Base-by-base conservation (phyloP, 306 rosid species). In the Vigna trinervia region DNA sequence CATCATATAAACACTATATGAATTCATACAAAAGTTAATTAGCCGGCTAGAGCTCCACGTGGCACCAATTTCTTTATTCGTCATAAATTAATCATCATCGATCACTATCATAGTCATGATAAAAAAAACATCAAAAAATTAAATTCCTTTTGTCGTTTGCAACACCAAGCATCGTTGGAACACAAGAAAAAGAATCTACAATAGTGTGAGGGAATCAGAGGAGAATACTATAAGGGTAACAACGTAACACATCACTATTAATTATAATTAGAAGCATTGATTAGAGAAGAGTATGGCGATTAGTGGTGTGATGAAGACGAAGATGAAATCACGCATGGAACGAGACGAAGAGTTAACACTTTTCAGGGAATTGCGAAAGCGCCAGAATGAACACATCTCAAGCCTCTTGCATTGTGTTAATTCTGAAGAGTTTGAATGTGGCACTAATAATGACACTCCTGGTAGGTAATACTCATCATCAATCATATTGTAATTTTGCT, bases 331-430 rank as follows among this genome's bases (percentile, higher is more conserved):
- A 5, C 46, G 54, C 14, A 52, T 20, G 62, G 75, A 78, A 4
- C 20, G 43, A 56, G 83, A 71, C n/a, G 82, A 81, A 0, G 98
- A 91, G n/a, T 93, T 93, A 19, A 22, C 78, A 1, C 93, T 93
- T 12, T 93, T 93, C 79, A 60, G 73, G 73, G 97, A 93, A 26
- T 51, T 93, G 82, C 69, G 82, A 61, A 88, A 84, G 53, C 87
- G 71, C 6, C 85, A 85, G 47, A 89, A 71, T 66, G 91, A 90
- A 8, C 73, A 82, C 1, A 19, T 54, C 6, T 56, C 84, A 5
- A 89, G 72, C 78, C 81, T 93, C 72, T 87, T 90, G 17, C 86
- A 77, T 5, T 83, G 82, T 48, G 84, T 83, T 82, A 32, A 61
- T 61, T 88, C 91, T 13, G 86, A 89, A 12, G 97, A 91, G 0